Evolutionary conservation across 2,329 filamentous ascomycete species (phyloP).

Genomic region (Diaporthe aspalathi): DNA sequence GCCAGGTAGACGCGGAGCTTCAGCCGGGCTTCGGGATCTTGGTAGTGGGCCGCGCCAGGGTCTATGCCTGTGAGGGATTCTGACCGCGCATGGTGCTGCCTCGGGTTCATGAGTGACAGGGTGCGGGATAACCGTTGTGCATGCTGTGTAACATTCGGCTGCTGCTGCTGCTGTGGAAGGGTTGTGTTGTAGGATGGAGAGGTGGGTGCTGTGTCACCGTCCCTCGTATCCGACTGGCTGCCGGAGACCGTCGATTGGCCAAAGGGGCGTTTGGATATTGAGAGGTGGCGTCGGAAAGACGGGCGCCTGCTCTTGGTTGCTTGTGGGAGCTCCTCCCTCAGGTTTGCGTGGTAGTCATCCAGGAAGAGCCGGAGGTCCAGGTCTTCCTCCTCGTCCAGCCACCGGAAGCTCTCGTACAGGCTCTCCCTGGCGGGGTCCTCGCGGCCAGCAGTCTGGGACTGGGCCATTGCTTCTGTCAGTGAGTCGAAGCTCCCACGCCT

Average conservation of each 20-base stretch:
- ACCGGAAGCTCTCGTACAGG: conserved; percentile 76
- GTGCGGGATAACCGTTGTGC: conserved; percentile 64
- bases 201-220: conserved; percentile 48
- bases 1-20: conserved; percentile 88
- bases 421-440: conserved; percentile 58
- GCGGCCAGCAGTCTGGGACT: conserved; percentile 36
- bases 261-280: conserved; percentile 75
- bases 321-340: conserved; percentile 62
- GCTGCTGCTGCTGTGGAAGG: conserved; percentile 30
- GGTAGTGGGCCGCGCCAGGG: conserved; percentile 82
- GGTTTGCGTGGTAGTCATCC: conserved; percentile 76
- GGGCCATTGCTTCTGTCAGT: conserved; percentile 38
- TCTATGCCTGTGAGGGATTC: conserved; percentile 70
- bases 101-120: conserved; percentile 62
- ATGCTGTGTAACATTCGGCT: conserved; percentile 49
- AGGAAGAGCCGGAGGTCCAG: conserved; percentile 75
- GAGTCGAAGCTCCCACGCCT: conserved; percentile 48
- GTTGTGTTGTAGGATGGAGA: conserved; percentile 45
- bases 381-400: conserved; percentile 79
- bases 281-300: conserved; percentile 78
- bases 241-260: conserved; percentile 63
- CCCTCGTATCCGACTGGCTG: conserved; percentile 60
- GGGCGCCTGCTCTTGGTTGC: conserved; percentile 61
- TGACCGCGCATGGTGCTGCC: conserved; percentile 57
- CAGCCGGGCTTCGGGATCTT: conserved; percentile 86